Base-by-base conservation (phyloP, 805 yeast genomes). In the Kluyveromyces siamensis region DNA sequence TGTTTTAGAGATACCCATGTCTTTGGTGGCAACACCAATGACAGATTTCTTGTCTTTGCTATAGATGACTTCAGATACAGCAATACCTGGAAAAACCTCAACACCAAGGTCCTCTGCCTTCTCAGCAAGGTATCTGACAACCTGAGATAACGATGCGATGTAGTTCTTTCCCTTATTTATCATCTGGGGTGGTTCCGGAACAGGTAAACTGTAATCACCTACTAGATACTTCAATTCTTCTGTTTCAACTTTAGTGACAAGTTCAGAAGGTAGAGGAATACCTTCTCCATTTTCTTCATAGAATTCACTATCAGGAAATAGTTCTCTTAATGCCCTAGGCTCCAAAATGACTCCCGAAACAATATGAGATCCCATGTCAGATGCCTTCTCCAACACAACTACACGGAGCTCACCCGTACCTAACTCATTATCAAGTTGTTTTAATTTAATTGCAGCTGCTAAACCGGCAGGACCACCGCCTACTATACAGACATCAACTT, bases 391-490 rank as follows among this genome's bases (percentile, higher is more conserved):
- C 38, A 93, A 70, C 1, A 93, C 88, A 9, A 93, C 84, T 36
- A 93, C 95, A 51, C 99, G 74, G 45, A 88, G 68, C 45, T 81
- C 84, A 18, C 87, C 84, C 21, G 70, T 70, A 1, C 83, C 84
- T 13, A 66, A 61, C 53, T 77, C 83, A 47, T 75, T 70, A 60
- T 90, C 96, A 36, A 91, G 69, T 63, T 90, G 96, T 65, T 93
- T 93, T 51, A 88, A 72, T 55, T 78, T 76, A 53, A 93, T 93
- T 11, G 98, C 98, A 1, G 99, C 84, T 1, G 96, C 90, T 45
- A 93, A 71, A 2, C 99, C 99, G 1, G 98, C 95, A 7, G 98
- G 98, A 0, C 99, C 99, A 36, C 95, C 98, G 40, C 99, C 99
- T 2, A 93, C 96, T 46, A 93, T 88, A 59, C 95, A 86, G 19